These are phyloP conservation scores for Sungouiozyma intestinalis DNA, from an alignment of 805 yeast genomes.

Conservation along the genomic window DNA sequence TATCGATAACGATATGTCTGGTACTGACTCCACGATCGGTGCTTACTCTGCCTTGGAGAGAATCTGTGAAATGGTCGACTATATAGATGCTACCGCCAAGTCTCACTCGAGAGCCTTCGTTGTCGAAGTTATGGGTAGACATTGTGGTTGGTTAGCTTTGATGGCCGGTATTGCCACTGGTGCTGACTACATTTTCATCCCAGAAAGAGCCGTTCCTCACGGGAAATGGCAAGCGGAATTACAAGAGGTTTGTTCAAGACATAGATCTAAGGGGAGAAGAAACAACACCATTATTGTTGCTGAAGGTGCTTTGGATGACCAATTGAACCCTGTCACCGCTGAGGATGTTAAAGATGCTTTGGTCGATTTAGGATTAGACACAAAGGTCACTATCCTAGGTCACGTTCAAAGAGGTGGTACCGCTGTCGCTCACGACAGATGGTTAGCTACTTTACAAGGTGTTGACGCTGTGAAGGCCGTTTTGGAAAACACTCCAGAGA, in stretches of 20 bases:
- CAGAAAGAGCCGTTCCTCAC: slow-evolving; percentile 80
- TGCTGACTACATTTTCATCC: slow-evolving; percentile 90
- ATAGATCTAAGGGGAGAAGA: slow-evolving; percentile 80
- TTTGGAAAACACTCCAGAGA: slow-evolving; percentile 73
- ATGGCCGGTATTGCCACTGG: slow-evolving; percentile 97
- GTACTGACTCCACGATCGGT: slow-evolving; percentile 94
- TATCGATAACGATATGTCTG: slow-evolving; percentile 96
- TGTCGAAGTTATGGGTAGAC: slow-evolving; percentile 98
- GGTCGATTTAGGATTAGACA: slow-evolving; percentile 79
- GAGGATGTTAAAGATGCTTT: slow-evolving; percentile 74
- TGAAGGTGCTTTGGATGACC: slow-evolving; percentile 88
- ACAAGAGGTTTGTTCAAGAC: slow-evolving; percentile 63
- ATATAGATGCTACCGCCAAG: slow-evolving; percentile 93
- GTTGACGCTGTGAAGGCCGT: slow-evolving; percentile 96
- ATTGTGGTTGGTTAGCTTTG: slow-evolving; percentile 97
- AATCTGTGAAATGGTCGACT: slow-evolving; percentile 89
- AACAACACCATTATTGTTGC: slow-evolving; percentile 95
- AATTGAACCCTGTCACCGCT: slow-evolving; percentile 71
- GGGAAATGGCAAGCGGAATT: slow-evolving; percentile 73
- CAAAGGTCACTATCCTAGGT: slow-evolving; percentile 90
- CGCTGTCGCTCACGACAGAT: slow-evolving; percentile 90
- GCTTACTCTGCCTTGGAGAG: slow-evolving; percentile 89
- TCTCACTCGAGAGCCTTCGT: slow-evolving; percentile 97
- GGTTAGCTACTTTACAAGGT: slow-evolving; percentile 91
- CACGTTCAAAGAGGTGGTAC: slow-evolving; percentile 99